Evolutionary conservation across 2,329 filamentous ascomycete genomes (phyloP), one percentile per base, ranked within the genome.

Genomic region (Lachnellula arida): DNA sequence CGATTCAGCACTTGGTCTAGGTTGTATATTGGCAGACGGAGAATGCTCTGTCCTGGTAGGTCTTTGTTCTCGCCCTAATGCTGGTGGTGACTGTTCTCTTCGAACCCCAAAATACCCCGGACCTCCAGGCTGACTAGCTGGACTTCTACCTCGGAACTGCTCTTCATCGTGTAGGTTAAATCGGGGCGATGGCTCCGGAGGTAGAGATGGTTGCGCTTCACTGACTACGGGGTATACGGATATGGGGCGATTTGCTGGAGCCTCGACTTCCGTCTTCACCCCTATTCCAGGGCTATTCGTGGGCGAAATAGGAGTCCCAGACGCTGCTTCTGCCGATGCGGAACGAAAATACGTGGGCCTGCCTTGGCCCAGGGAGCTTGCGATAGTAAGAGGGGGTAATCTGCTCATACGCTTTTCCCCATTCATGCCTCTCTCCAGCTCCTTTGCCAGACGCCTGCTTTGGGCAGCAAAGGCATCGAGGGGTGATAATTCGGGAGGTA

Each of bases 391-490:
- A 6, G 91, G 91, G 3, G 92, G 90, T 44, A 97, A 76, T 43
- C 93, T 83, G 74, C 92, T 97, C 74, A 97, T 82, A 56, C 92
- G 84, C 62, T 86, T 84, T 49, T 89, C 91, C 60, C 82, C 81
- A 68, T 82, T 85, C 57, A 84, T 81, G 61, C 83, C 86, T 64
- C 94, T 87, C 43, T 96, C 87, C 59, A 99, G 83, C 73, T 96
- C 88, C 73, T 85, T 89, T 40, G 91, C 91, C 51, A 99, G 81
- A 65, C 95, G 76, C 56, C 93, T 87, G 65, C 92, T 95, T 70
- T 97, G 93, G 60, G 93, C 81, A 22, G 93, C 93, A 70, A 99
- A 95, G 48, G 93, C 93, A 78, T 99, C 94, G 62, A 99, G 81
- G 11, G 94, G 94, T 7, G 94, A 97, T 55, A 97, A 80, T 51